Evolutionary conservation across 2,329 filamentous ascomycete genomes (phyloP).

Genomic region (Paecilomyces formosus): DNA sequence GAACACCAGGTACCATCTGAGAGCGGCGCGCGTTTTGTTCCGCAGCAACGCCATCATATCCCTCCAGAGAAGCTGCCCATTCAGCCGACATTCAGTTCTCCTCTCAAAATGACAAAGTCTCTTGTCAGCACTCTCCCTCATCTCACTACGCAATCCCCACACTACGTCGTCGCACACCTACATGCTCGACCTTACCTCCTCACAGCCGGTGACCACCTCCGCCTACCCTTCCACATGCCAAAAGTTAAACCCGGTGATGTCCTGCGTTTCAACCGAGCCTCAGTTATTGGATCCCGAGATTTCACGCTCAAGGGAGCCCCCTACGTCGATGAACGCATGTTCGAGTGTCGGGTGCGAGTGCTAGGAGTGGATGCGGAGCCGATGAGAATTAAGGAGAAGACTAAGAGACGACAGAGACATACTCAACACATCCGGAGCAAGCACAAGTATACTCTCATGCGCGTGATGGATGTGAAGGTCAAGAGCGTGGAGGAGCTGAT

Average conservation of each 20-base stretch:
- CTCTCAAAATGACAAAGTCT: conserved; percentile 34
- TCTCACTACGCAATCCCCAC: conserved; percentile 36
- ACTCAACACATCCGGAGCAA: conserved; percentile 77
- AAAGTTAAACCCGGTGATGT: conserved; percentile 73
- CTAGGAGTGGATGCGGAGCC: conserved; percentile 78
- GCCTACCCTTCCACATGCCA: conserved; percentile 73
- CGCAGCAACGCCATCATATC: conserved; percentile 17
- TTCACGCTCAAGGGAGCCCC: conserved; percentile 77
- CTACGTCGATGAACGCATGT: conserved; percentile 77
- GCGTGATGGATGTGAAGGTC: conserved; percentile 73
- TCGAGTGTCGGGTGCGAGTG: conserved; percentile 77
- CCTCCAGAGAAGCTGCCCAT: conserved; percentile 26
- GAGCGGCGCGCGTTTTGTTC: conserved; percentile 2
- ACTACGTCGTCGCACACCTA: conserved; percentile 42
- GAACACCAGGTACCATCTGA: conserved; percentile 5
- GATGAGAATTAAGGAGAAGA: conserved; percentile 70
- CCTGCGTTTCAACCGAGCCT: conserved; percentile 79
- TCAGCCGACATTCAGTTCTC: conserved; percentile 28
- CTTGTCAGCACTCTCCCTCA: conserved; percentile 36
- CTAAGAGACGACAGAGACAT: conserved; percentile 62
- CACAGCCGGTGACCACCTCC: conserved; percentile 61
- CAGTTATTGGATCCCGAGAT: conserved; percentile 74
- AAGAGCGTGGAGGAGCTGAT: conserved; percentile 49
- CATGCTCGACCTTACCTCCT: conserved; percentile 45
- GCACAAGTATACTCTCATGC: conserved; percentile 78